These are phyloP conservation scores for Coemansia sp. DNA, from an alignment of 371 early-diverging fungal genomes.

Conservation along the genomic window DNA sequence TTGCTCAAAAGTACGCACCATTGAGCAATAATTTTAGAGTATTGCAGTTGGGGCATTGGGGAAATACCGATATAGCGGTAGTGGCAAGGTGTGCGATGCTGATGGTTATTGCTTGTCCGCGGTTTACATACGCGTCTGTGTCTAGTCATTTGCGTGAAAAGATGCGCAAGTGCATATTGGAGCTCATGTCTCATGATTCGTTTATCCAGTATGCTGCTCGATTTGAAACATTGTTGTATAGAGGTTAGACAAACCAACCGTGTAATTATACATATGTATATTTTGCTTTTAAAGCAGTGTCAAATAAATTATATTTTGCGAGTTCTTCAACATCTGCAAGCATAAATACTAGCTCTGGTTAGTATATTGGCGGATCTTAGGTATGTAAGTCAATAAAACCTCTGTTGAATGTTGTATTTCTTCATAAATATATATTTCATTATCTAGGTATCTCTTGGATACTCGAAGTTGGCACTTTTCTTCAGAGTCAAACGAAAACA, in stretches of 20 bases:
- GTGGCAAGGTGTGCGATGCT: constrained; percentile 7
- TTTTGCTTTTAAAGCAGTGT: background rate
- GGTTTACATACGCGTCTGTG: background rate
- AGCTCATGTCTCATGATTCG: background rate
- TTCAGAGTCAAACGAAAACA: background rate
- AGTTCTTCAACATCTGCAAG: too few species aligned
- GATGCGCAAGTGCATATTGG: background rate
- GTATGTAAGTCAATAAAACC: background rate
- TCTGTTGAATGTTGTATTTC: background rate
- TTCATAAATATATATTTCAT: background rate
- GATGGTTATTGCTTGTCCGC: constrained; percentile 10
- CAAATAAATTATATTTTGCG: background rate
- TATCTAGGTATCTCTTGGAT: background rate
- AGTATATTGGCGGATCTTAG: too few species aligned
- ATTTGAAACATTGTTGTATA: background rate
- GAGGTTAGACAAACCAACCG: background rate
- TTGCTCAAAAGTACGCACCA: background rate
- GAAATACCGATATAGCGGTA: background rate
- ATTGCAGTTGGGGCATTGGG: constrained; percentile 4
- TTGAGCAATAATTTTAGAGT: constrained; percentile 3
- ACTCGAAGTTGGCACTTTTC: background rate
- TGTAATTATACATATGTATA: background rate
- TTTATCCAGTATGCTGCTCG: background rate
- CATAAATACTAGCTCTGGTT: too few species aligned
- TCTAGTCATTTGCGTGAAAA: background rate